These are phyloP conservation scores for Fusarium mundagurra DNA, from an alignment of 2,329 filamentous ascomycete genomes.

Conservation along the genomic window DNA sequence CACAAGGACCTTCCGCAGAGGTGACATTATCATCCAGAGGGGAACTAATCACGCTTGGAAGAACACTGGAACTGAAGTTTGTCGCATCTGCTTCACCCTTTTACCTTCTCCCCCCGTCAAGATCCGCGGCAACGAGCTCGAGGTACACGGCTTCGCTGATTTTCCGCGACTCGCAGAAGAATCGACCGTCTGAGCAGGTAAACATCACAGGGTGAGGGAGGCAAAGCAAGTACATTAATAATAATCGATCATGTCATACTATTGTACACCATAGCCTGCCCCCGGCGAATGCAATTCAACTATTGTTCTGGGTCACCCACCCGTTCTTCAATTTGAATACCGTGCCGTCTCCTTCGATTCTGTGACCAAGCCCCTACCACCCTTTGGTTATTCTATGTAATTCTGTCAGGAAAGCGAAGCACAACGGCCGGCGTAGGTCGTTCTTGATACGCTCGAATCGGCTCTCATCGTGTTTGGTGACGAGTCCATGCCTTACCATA, in stretches of 20 bases:
- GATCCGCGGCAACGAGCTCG: conserved; percentile 32
- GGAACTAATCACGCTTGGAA: conserved; percentile 41
- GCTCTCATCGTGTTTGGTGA: conserved; percentile 39
- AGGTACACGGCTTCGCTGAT: conserved; percentile 36
- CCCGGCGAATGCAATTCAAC: background rate
- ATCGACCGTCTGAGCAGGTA: background rate
- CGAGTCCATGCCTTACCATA: conserved; percentile 44
- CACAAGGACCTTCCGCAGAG: conserved; percentile 25
- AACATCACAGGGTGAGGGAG: background rate
- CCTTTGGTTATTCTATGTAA: conserved; percentile 15
- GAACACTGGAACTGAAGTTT: conserved; percentile 29
- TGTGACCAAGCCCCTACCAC: conserved; percentile 4
- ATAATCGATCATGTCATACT: background rate
- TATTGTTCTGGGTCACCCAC: background rate
- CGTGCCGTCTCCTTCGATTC: background rate
- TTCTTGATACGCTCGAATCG: conserved; percentile 33
- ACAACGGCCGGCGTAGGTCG: conserved; percentile 40
- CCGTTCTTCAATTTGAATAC: background rate
- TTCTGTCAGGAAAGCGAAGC: conserved; percentile 39
- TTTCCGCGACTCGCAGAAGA: conserved; percentile 32
- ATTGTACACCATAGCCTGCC: background rate
- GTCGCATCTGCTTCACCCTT: conserved; percentile 38
- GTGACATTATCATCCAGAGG: conserved; percentile 38
- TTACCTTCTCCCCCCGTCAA: conserved; percentile 31
- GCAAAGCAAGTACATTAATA: background rate